Evolutionary conservation across 306 rosid species (phyloP), one percentile per base, ranked within the genome.

Genomic region (Adenanthera pavonina): DNA sequence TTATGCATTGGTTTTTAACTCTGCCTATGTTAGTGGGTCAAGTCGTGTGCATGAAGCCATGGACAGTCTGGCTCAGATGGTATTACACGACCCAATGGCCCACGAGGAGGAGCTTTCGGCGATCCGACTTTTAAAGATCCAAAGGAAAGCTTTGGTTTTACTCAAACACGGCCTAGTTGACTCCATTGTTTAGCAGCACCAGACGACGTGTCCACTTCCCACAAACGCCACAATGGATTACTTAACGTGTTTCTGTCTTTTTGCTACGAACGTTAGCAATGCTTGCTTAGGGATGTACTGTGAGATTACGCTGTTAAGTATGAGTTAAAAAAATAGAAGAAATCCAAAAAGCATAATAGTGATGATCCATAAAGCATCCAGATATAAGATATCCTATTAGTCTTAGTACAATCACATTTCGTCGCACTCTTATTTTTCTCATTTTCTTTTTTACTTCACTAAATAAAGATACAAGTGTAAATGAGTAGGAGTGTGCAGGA

Each of bases 81-180:
- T 0, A 8, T 33, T 30, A 71, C 20, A 35, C 20, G 13, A 61
- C 38, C 36, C 17, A 67, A 66, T 72, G 35, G 59, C 40, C 76
- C 79, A 72, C 72, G 17, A 38, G 11, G 40, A 33, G 19, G n/a
- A 17, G 77, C 83, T 82, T 85, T 78, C 81, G 69, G 68, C 73
- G 20, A 40, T 20, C 14, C 35, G 0, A 61, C 19, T 60, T 11
- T 78, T 74, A 11, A 74, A 73, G 35, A 74, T 74, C 34, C 30
- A 0, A 8, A 2, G 44, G 34, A 51, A 72, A 44, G 61, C 13
- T 35, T 10, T 46, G 78, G 17, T 33, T 30, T n/a, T 52, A 56
- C 59, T 71, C 48, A 65, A 66, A 44, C 72, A 11, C 48, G 68
- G 48, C 81, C 72, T 64, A 72, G 3, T 60, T 30, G 9, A 52